phyloP scores from a whole-genome alignment of 805 yeast species.

The Ogataea pini region DNA sequence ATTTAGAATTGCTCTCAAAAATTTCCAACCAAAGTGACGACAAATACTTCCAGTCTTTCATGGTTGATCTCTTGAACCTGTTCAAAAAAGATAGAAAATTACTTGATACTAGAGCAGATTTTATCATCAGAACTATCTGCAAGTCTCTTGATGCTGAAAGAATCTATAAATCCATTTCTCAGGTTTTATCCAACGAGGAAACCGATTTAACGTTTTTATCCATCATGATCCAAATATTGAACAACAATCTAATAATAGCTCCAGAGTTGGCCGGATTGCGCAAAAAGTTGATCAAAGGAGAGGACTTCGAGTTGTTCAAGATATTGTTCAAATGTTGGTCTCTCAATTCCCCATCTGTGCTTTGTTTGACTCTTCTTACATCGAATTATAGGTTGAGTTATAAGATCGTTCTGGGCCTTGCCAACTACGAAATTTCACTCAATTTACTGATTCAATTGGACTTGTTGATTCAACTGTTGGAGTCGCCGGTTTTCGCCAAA shows the following conservation, averaged over 20 bases:
- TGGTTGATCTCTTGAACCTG: conserved; percentile 65
- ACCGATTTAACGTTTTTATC: conserved; percentile 69
- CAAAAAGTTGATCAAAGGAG: conserved; percentile 48
- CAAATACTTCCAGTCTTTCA: conserved; percentile 71
- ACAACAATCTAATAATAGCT: conserved; percentile 81
- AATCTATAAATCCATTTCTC: conserved; percentile 77
- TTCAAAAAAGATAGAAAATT: conserved; percentile 70
- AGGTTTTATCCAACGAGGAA: conserved; percentile 59
- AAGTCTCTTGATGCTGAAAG: conserved; percentile 78
- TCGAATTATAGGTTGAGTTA: conserved; percentile 88
- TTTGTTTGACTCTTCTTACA: conserved; percentile 81
- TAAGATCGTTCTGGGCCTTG: conserved; percentile 75
- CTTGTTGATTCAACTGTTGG: conserved; percentile 83
- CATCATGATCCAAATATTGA: conserved; percentile 81
- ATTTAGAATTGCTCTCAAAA: conserved; percentile 68
- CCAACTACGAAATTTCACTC: conserved; percentile 78
- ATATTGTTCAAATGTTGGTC: conserved; percentile 88
- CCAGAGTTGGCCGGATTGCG: conserved; percentile 76
- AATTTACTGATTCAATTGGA: conserved; percentile 84
- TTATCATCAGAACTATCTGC: conserved; percentile 82
- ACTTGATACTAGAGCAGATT: conserved; percentile 73
- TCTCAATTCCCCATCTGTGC: conserved; percentile 82
- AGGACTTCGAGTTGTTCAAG: conserved; percentile 52
- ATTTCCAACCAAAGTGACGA: conserved; percentile 73
- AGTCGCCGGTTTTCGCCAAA: conserved; percentile 88